Evolutionary conservation across 495 filamentous ascomycete species (phyloP).

Genomic region (Copromyces sp.): DNA sequence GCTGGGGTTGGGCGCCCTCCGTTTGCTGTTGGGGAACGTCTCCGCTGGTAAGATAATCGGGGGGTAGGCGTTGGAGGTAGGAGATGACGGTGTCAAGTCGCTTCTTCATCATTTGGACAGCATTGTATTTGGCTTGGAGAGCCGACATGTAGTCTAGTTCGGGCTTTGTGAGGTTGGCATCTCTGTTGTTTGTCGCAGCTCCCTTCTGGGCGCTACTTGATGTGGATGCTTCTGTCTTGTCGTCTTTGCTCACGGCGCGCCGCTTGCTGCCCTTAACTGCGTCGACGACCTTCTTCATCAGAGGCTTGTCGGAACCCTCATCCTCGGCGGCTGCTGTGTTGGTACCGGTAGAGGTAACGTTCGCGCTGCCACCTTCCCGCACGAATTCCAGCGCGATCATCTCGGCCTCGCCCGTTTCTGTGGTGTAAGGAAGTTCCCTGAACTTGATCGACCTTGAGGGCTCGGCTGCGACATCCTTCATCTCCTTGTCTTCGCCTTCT

Average conservation of each 20-base stretch:
- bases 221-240: slow-evolving; percentile 14
- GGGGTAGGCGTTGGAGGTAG: slow-evolving; percentile 67
- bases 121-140: slow-evolving; percentile 81
- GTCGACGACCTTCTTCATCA: slow-evolving; percentile 24
- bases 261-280: slow-evolving; percentile 38
- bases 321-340: slow-evolving; percentile 11
- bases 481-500: slow-evolving; percentile 51
- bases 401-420: slow-evolving; percentile 92
- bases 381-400: slow-evolving; percentile 95
- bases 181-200: slow-evolving; percentile 20
- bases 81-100: slow-evolving; percentile 72
- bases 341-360: slow-evolving; percentile 50
- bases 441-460: slow-evolving; percentile 54
- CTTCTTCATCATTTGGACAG: slow-evolving; percentile 80
- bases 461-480: slow-evolving; percentile 60
- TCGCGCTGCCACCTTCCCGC: slow-evolving; percentile 60
- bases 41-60: slow-evolving; percentile 43
- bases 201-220: slow-evolving; percentile 16
- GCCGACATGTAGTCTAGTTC: slow-evolving; percentile 63
- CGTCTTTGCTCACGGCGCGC: slow-evolving; percentile 27
- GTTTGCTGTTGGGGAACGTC: slow-evolving; percentile 23
- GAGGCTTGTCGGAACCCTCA: slow-evolving; percentile 19
- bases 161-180: slow-evolving; percentile 52
- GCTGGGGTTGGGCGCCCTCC: slow-evolving; percentile 23
- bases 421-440: slow-evolving; percentile 69